Evolutionary conservation across 768 basidiomycete species (phyloP).

Genomic region (Lyophyllum atratum): DNA sequence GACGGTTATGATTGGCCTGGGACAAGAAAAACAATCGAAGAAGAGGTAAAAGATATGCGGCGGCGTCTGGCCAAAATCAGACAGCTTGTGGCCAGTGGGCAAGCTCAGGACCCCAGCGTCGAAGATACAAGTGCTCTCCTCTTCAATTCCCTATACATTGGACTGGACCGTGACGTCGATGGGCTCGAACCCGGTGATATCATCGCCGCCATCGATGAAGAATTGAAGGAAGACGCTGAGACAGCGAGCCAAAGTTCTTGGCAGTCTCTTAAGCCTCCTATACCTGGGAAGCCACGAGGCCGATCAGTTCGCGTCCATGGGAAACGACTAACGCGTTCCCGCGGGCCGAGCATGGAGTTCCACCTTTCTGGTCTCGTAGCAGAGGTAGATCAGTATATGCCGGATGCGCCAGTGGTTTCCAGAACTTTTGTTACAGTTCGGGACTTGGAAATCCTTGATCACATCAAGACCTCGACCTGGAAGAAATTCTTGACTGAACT

Average conservation of each 20-base stretch:
- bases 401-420: slow-evolving; percentile 59
- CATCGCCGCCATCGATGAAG: slow-evolving; percentile 91
- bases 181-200: slow-evolving; percentile 74
- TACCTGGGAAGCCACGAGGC: slow-evolving; percentile 42
- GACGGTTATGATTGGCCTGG: slow-evolving; percentile 94
- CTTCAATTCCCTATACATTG: slow-evolving; percentile 95
- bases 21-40: slow-evolving; percentile 86
- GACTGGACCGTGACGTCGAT: slow-evolving; percentile 77
- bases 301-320: slow-evolving; percentile 48
- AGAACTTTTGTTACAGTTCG: slow-evolving; percentile 66
- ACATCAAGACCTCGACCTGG: slow-evolving; percentile 99
- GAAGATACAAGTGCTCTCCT: slow-evolving; percentile 76
- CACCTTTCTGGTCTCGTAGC: slow-evolving; percentile 62
- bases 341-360: slow-evolving; percentile 83
- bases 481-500: slow-evolving; percentile 92
- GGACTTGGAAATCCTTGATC: slow-evolving; percentile 90
- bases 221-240: slow-evolving; percentile 77
- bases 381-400: slow-evolving; percentile 66
- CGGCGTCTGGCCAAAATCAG: slow-evolving; percentile 84
- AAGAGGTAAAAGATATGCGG: slow-evolving; percentile 86
- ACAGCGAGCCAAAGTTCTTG: slow-evolving; percentile 83
- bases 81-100: slow-evolving; percentile 90
- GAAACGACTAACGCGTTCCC: slow-evolving; percentile 71
- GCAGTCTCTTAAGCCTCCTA: slow-evolving; percentile 74
- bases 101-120: slow-evolving; percentile 74